These are phyloP conservation scores for Leavenworthia alabamica DNA, from an alignment of 345 rosid genomes.

Conservation along the genomic window DNA sequence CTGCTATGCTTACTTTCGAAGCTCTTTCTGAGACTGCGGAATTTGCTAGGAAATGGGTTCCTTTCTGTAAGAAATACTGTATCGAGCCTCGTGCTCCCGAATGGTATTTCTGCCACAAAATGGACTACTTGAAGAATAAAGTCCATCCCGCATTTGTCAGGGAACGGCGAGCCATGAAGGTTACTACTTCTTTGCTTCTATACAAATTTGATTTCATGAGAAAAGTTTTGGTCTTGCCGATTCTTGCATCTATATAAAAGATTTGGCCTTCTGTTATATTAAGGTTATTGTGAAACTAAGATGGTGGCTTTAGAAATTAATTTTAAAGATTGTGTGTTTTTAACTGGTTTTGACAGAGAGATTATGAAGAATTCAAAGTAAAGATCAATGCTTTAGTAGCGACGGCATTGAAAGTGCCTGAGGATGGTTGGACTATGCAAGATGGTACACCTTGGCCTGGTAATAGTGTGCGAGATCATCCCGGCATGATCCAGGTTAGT, in stretches of 20 bases:
- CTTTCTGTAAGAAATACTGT: constrained; percentile 83
- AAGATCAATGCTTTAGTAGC: constrained; percentile 89
- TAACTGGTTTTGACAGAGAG: constrained; percentile 56
- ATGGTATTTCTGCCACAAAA: constrained; percentile 93
- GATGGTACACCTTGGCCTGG: constrained; percentile 99
- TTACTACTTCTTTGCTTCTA: constrained; percentile 25
- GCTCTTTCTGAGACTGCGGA: constrained; percentile 98
- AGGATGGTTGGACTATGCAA: constrained; percentile 99
- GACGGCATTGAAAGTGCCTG: constrained; percentile 95
- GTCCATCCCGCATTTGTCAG: constrained; percentile 93
- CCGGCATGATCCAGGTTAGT: constrained; percentile 99
- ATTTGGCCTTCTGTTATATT: not conserved
- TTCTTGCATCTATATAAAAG: not conserved
- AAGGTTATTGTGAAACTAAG: not conserved
- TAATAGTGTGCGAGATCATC: constrained; percentile 86
- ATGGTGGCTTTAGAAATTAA: not conserved
- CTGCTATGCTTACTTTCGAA: constrained; percentile 99
- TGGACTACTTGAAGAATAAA: constrained; percentile 90
- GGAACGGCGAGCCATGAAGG: constrained; percentile 98
- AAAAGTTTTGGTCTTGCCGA: not conserved
- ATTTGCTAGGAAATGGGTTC: constrained; percentile 97
- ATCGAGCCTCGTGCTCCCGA: constrained; percentile 99
- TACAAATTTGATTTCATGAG: not conserved
- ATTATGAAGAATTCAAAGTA: constrained; percentile 94
- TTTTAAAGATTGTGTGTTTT: not conserved